Evolutionary conservation across 495 filamentous ascomycete genomes (phyloP).

Genomic region (Trichoderma reesei): DNA sequence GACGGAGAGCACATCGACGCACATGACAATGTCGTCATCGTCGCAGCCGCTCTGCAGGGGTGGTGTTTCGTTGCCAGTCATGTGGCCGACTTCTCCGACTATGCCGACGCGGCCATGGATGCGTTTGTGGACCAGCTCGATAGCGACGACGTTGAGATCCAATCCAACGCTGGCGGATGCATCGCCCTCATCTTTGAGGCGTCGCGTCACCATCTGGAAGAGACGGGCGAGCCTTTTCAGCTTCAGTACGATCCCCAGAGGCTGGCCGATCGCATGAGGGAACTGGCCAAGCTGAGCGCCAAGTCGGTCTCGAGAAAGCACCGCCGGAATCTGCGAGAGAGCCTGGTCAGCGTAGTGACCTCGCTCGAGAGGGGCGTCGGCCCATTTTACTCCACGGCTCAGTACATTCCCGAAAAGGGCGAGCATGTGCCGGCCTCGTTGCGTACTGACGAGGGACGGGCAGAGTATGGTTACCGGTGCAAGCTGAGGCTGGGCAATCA

Average conservation of each 20-base stretch:
- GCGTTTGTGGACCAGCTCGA: conserved; percentile 86
- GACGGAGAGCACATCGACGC: conserved; percentile 72
- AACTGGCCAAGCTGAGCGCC: conserved; percentile 49
- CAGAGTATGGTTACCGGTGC: conserved; percentile 2
- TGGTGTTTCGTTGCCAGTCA: conserved; percentile 84
- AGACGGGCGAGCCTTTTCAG: conserved; percentile 41
- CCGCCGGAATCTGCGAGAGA: conserved; percentile 63
- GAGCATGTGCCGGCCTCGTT: not conserved
- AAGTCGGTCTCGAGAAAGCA: conserved; percentile 71
- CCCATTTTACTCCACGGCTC: conserved; percentile 36
- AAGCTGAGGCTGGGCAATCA: not conserved
- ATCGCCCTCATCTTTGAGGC: conserved; percentile 13
- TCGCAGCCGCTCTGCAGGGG: conserved; percentile 72
- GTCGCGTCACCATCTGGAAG: conserved; percentile 51
- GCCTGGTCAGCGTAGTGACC: conserved; percentile 74
- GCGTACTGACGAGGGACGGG: not conserved
- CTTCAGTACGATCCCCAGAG: conserved; percentile 43
- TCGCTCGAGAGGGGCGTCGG: conserved; percentile 60
- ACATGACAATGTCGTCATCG: conserved; percentile 61
- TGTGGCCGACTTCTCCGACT: conserved; percentile 66
- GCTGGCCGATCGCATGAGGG: conserved; percentile 45
- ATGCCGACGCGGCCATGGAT: conserved; percentile 68
- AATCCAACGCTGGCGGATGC: conserved; percentile 61
- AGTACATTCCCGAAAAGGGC: conserved; percentile 2
- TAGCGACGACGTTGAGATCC: conserved; percentile 63